These are phyloP conservation scores for Pugionium cornutum DNA, from an alignment of 345 rosid species.

Conservation along the genomic window DNA sequence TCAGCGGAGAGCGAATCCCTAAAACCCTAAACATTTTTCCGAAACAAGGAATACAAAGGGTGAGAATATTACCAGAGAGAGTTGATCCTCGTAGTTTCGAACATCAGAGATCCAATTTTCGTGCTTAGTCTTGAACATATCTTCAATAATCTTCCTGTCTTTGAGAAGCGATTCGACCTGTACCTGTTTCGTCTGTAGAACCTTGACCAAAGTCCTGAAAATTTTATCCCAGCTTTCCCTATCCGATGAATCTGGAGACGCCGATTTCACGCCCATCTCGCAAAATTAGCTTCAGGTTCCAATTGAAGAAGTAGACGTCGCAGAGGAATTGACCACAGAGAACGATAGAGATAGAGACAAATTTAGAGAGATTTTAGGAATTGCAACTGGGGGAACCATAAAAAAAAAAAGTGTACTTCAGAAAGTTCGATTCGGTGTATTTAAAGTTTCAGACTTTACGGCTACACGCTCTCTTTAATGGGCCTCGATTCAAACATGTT, in stretches of 20 bases:
- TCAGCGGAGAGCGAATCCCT: neutral
- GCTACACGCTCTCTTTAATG: slow-evolving; percentile 15
- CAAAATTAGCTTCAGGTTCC: neutral
- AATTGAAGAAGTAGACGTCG: slow-evolving; percentile 8
- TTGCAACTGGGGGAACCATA: too few species aligned
- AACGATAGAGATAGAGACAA: neutral
- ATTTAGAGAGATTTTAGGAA: neutral
- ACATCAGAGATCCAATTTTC: slow-evolving; percentile 53
- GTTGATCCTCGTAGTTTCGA: slow-evolving; percentile 48
- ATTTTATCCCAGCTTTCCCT: slow-evolving; percentile 62
- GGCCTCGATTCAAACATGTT: neutral
- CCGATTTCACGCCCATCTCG: slow-evolving; percentile 38
- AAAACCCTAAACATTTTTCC: slow-evolving; percentile 40
- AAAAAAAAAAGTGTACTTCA: neutral
- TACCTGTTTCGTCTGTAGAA: slow-evolving; percentile 58
- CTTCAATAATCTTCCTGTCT: slow-evolving; percentile 66
- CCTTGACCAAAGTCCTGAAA: slow-evolving; percentile 50
- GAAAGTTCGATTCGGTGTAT: neutral
- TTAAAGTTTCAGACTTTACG: slow-evolving; percentile 9
- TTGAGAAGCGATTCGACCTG: slow-evolving; percentile 60
- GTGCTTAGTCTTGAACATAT: slow-evolving; percentile 47
- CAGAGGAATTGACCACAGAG: neutral
- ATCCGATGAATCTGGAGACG: slow-evolving; percentile 41
- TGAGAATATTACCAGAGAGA: slow-evolving; percentile 52
- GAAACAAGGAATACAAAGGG: neutral